Conservation (phyloP, 2,329 filamentous ascomycete species). For the Pseudogymnoascus sp. region DNA sequence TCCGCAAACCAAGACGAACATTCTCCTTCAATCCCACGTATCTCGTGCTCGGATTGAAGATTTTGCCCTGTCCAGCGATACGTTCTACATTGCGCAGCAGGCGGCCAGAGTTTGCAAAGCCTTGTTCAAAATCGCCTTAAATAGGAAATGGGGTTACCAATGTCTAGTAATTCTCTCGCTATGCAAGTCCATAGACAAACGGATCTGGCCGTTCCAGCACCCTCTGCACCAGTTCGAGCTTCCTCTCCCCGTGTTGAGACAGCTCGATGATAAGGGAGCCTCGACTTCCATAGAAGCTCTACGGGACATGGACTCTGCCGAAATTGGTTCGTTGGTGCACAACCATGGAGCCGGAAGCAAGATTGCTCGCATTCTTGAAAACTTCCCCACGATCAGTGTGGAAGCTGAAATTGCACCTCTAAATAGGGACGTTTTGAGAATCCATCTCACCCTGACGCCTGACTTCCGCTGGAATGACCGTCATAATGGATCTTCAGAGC, state of each 20-base stretch:
- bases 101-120: conserved; percentile 89
- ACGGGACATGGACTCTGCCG: conserved; percentile 84
- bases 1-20: conserved; percentile 88
- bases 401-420: conserved; percentile 93
- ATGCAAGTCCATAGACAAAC: conserved; percentile 94
- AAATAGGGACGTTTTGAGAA: conserved; percentile 89
- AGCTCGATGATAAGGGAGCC: conserved; percentile 72
- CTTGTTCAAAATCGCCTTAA: conserved; percentile 94
- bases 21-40: conserved; percentile 88
- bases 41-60: conserved; percentile 82
- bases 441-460: conserved; percentile 75
- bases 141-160: conserved; percentile 90
- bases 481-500: conserved; percentile 87
- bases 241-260: conserved; percentile 70
- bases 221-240: conserved; percentile 93
- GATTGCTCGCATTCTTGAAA: conserved; percentile 72
- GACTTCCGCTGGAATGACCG: conserved; percentile 94
- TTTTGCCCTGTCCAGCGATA: conserved; percentile 86
- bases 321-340: conserved; percentile 85
- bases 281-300: conserved; percentile 69
- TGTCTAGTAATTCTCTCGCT: conserved; percentile 84
- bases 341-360: conserved; percentile 81
- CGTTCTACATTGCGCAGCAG: conserved; percentile 92
- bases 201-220: conserved; percentile 91
- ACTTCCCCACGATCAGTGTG: conserved; percentile 84